These are phyloP conservation scores for Saturnispora besseyi DNA, from an alignment of 805 yeast genomes.

Conservation along the genomic window DNA sequence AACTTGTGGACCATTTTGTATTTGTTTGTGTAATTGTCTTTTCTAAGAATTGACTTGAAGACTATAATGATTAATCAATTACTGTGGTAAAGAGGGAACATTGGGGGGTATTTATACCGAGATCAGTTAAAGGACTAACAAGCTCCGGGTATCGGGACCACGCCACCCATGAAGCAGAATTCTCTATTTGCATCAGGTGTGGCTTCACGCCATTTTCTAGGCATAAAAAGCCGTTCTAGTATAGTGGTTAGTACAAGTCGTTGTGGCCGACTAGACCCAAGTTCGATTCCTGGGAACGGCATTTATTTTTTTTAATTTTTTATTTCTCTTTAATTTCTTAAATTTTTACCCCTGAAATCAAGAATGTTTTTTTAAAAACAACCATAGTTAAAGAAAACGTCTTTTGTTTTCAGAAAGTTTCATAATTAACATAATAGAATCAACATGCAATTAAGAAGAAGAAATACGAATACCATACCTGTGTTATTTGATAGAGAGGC, in stretches of 20 bases:
- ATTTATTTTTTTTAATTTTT: neutral
- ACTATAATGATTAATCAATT: neutral
- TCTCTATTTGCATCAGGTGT: neutral
- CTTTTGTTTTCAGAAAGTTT: neutral
- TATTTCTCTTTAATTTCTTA: neutral
- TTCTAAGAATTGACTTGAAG: neutral
- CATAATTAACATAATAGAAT: neutral
- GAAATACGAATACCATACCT: neutral
- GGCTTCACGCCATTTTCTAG: no score
- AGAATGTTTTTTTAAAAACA: neutral
- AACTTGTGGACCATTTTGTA: conserved; percentile 41
- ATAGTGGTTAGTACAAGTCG: conserved; percentile 3
- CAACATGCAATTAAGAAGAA: neutral
- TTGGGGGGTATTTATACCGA: conserved; percentile 1
- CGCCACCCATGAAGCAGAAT: neutral
- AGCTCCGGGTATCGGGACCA: conserved; percentile 2
- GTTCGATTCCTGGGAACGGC: conserved; percentile 4
- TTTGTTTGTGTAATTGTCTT: neutral
- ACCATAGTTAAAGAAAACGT: neutral
- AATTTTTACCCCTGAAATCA: neutral
- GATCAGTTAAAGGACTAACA: neutral
- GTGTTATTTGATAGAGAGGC: neutral
- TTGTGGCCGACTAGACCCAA: conserved; percentile 4
- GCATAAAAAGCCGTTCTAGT: conserved; percentile 1
- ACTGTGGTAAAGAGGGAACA: neutral